Percentiles rank a stretch among this genome's conserved stretches.
These are phyloP conservation scores for Backusella mclennaniae DNA, from an alignment of 192 early-diverging fungal species.

Conservation along the genomic window DNA sequence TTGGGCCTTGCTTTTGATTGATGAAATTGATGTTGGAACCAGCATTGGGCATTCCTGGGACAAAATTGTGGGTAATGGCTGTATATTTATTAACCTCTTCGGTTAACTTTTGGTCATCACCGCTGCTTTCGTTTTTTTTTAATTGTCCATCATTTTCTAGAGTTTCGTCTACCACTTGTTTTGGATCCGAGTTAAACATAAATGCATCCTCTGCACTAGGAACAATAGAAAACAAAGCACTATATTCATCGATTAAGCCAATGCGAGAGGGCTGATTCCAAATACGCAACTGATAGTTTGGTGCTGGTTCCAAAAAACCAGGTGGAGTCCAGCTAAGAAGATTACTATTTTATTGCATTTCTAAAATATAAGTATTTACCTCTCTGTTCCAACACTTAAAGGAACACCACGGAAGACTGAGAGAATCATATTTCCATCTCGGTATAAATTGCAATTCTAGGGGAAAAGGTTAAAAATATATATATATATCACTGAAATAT, in stretches of 20 bases:
- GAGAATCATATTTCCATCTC: neutral
- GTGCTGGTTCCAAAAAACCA: constrained; percentile 1
- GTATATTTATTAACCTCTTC: neutral
- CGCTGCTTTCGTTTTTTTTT: neutral
- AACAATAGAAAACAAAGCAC: neutral
- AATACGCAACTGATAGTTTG: neutral
- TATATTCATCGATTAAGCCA: neutral
- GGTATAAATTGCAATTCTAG: constrained; percentile 3
- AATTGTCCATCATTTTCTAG: neutral
- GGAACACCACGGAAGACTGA: constrained; percentile 1
- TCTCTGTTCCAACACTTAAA: neutral
- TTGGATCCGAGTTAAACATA: neutral
- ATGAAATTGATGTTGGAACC: neutral
- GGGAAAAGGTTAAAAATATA: neutral
- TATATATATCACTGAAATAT: neutral
- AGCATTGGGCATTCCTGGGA: neutral
- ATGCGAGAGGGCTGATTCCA: neutral
- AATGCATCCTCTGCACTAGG: neutral
- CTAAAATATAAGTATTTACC: neutral
- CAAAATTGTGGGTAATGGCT: neutral
- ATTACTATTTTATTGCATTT: neutral
- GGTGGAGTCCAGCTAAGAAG: neutral
- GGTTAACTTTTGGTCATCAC: neutral
- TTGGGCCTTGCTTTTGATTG: neutral
- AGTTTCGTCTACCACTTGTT: neutral